Evolutionary conservation across 2,329 filamentous ascomycete species (phyloP), one percentile per base, ranked within the genome.

Genomic region (Hymenotorrendiella dingleyae): DNA sequence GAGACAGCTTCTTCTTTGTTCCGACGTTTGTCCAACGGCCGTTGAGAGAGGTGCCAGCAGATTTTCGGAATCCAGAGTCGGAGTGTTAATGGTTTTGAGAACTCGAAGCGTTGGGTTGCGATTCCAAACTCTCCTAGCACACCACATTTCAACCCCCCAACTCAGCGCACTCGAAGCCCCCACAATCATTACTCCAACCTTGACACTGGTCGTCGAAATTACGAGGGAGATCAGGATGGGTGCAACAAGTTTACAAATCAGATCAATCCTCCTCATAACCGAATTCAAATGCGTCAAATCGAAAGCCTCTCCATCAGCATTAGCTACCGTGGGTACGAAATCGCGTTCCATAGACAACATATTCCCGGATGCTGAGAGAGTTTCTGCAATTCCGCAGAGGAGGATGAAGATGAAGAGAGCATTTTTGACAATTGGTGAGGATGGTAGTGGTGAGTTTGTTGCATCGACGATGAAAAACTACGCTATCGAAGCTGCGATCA

Each of bases 261-360:
- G 64, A 49, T 79, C 75, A 46, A 79, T 78, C 6, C 73, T 64
- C 42, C 74, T 64, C 73, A 78, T 78, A 8, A 66, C 65, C 1
- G 74, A 67, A 53, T 78, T 78, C 3, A 77, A 47, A 43, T 56
- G 61, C 1, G 66, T 68, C 22, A 69, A 54, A 37, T 67, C 63
- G 42, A 67, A 67, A 4, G 55, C 45, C 11, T 53, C 43, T 0
- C 60, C 60, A 32, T 52, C 45, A 1, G 61, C 56, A 23, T 60
- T 55, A 8, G 63, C 62, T n/a, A 63, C 62, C 12, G 60, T 55
- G 22, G 63, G 55, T 10, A 70, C 62, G 67, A 68, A 72, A 49
- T 72, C 69, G 14, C 68, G 58, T 54, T 71, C 68, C 64, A 72
- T 70, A 1, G 67, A 67, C 4, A 71, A 62, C 42, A 67, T 59